Percentiles rank a stretch among this genome's conserved stretches.
phyloP scores from a whole-genome alignment of 257 asterid species.

The Salvia hispanica region DNA sequence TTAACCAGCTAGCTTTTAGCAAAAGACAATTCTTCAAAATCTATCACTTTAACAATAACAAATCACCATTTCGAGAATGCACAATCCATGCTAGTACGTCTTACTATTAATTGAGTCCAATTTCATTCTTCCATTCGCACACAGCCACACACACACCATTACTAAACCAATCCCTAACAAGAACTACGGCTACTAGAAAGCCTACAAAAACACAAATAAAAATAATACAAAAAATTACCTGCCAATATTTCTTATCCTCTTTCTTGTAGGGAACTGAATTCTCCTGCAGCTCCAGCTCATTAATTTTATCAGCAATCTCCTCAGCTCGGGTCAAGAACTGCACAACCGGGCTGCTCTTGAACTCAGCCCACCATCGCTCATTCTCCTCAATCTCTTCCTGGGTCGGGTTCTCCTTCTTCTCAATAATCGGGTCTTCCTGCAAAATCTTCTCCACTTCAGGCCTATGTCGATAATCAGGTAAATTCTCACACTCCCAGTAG shows the following conservation, averaged over 20 bases:
- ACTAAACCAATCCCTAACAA: not conserved
- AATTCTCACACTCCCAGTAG: constrained; percentile 85
- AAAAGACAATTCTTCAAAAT: constrained; percentile 2
- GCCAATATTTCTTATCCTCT: constrained; percentile 83
- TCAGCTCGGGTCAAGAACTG: constrained; percentile 77
- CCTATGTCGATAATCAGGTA: constrained; percentile 71
- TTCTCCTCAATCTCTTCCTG: constrained; percentile 81
- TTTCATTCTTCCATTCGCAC: not conserved
- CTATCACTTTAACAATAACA: not conserved
- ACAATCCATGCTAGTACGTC: not conserved
- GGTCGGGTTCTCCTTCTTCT: constrained; percentile 77
- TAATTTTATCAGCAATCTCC: constrained; percentile 74
- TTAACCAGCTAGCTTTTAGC: constrained; percentile 59
- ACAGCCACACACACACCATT: not conserved
- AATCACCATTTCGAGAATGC: not conserved
- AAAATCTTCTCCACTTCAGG: constrained; percentile 78
- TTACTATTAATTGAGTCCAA: not conserved
- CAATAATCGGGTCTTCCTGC: constrained; percentile 64
- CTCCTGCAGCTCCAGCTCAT: constrained; percentile 70
- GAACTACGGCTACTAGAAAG: not conserved
- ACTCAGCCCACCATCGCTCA: constrained; percentile 73
- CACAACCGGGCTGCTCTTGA: constrained; percentile 68
- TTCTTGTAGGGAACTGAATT: constrained; percentile 64
- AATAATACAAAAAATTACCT: constrained; percentile 42
- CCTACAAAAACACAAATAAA: not conserved